Base-by-base conservation (phyloP, 1,284 basidiomycete species). In the Boletus chippewaensis region DNA sequence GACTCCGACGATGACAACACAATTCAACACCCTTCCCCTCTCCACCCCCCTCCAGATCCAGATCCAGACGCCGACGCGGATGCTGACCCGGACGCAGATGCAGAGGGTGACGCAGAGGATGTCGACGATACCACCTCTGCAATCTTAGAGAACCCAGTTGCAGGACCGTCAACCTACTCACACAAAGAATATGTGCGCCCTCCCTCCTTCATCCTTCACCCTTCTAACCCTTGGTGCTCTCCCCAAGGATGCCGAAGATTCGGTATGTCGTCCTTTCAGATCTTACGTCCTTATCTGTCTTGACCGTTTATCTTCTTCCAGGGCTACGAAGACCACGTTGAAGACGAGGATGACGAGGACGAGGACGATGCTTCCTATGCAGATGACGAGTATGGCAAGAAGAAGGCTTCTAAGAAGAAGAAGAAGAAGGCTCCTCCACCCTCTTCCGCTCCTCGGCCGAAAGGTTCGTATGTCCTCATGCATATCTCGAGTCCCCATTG, bases 301-400 rank as follows among this genome's bases (percentile, higher is more conserved):
- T 59, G 46, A 56, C 54, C 48, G 40, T 60, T 54, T 58, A 59
- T 46, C 55, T 39, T 58, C 51, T 39, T 57, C 34, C 61, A 87
- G 84, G 85, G 84, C 48, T 87, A 85, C 60, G 84, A 86, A 50
- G 80, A 81, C 60, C 71, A 71, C 28, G 73, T 67, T 12, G 77
- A 80, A 51, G 75, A 81, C 32, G 76, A 79, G 39, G 68, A 69
- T 3, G 74, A 74, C 1, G 75, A 76, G 0, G 75, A 79, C 48
- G 81, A 83, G 28, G 83, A 84, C 57, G 87, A 87, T 61, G 83
- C 77, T 55, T 84, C 85, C 42, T 89, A 87, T 64, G 86, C 77
- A 29, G 86, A 87, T 61, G 82, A 85, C 61, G 83, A 84, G 64
- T 85, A 85, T 64, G 79, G 73, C 45, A 84, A 80, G 74, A 87